Conservation (phyloP, 768 basidiomycete genomes). For the Lactifluus subvellereus region DNA sequence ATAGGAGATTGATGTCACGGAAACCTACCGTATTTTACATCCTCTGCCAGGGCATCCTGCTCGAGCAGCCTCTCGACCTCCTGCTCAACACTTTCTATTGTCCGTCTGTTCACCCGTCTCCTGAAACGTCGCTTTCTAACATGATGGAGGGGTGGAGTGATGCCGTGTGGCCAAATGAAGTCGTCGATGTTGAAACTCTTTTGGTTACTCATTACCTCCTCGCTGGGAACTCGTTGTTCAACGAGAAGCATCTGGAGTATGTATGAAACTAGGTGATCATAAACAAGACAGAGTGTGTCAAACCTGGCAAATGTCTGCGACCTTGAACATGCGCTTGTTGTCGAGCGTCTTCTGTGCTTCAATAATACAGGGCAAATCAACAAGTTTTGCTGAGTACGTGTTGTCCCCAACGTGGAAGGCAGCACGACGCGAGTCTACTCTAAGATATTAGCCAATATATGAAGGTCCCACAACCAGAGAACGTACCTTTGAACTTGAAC, state of each 20-base stretch:
- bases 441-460: neutral
- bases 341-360: constrained; percentile 96
- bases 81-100: constrained; percentile 91
- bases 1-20: neutral
- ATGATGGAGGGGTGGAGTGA: constrained; percentile 89
- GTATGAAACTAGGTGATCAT: constrained; percentile 14
- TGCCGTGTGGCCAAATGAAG: constrained; percentile 95
- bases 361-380: constrained; percentile 90
- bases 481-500: constrained; percentile 95
- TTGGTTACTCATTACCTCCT: constrained; percentile 55
- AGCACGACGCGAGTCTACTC: constrained; percentile 80
- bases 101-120: constrained; percentile 79
- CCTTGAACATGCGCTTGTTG: constrained; percentile 97
- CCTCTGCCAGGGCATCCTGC: constrained; percentile 66
- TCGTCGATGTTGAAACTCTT: constrained; percentile 86
- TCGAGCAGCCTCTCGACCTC: constrained; percentile 85
- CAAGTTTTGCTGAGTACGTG: constrained; percentile 85
- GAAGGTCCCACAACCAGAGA: neutral
- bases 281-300: constrained; percentile 3
- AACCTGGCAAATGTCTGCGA: constrained; percentile 97
- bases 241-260: constrained; percentile 83
- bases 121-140: constrained; percentile 89
- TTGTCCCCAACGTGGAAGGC: constrained; percentile 81
- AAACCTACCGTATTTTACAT: constrained; percentile 66
- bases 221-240: constrained; percentile 64